phyloP scores from a whole-genome alignment of 2,329 filamentous ascomycete genomes.

The Fusarium mexicanum region DNA sequence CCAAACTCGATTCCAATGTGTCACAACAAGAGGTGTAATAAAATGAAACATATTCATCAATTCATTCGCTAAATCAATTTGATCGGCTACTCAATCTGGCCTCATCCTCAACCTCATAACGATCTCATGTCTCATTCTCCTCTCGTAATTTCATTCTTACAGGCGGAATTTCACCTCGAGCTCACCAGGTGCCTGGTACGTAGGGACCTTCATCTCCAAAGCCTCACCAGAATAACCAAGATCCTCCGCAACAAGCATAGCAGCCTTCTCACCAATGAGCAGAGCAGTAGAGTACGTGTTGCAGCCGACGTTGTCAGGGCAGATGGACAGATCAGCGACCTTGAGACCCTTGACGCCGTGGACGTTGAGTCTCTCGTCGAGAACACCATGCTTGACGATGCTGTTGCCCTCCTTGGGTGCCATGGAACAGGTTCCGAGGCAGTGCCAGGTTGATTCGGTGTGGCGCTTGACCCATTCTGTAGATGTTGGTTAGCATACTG shows the following conservation, averaged over 20 bases:
- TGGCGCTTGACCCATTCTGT: conserved; percentile 72
- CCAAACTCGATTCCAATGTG: accelerated
- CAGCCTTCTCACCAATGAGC: conserved; percentile 44
- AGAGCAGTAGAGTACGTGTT: conserved; percentile 62
- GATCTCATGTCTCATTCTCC: background rate
- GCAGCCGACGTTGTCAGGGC: conserved; percentile 80
- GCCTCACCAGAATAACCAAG: conserved; percentile 77
- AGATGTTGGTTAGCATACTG: background rate
- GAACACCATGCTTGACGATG: conserved; percentile 81
- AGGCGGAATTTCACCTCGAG: conserved; percentile 52
- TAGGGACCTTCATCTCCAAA: conserved; percentile 79
- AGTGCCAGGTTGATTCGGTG: conserved; percentile 71
- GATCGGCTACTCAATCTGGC: conserved; percentile 6
- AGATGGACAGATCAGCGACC: conserved; percentile 80
- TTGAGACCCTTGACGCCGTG: conserved; percentile 81
- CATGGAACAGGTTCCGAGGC: conserved; percentile 76
- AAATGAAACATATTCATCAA: background rate
- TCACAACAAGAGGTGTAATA: background rate
- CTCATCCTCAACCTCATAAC: background rate
- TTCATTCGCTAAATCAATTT: conserved; percentile 22
- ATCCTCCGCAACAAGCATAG: conserved; percentile 76
- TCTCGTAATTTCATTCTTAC: conserved; percentile 36
- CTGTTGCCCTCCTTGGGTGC: conserved; percentile 79
- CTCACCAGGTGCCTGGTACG: conserved; percentile 67
- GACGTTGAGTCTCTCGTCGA: conserved; percentile 81